Percentiles rank a stretch among this genome's conserved stretches.
phyloP scores from a whole-genome alignment of 2,329 filamentous ascomycete species.

The Podosphaera leucotricha region DNA sequence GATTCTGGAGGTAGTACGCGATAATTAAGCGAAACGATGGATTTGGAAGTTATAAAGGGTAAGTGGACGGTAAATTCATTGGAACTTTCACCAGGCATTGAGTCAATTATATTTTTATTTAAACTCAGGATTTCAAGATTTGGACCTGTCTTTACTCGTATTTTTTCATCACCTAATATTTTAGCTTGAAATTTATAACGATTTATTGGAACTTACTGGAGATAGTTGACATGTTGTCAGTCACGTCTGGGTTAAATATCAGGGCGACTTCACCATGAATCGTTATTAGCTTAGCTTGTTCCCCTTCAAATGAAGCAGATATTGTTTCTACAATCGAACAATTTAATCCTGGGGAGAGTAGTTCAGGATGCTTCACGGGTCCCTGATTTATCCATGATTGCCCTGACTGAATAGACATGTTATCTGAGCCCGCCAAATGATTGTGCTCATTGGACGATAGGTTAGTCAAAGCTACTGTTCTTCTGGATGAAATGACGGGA shows the following conservation, averaged over 20 bases:
- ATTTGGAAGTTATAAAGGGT: slow-evolving; percentile 39
- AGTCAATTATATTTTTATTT: slow-evolving; percentile 73
- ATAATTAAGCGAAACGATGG: slow-evolving; percentile 77
- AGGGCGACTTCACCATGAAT: slow-evolving; percentile 79
- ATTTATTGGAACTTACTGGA: slow-evolving; percentile 20
- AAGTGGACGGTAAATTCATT: slow-evolving; percentile 66
- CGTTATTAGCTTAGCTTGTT: slow-evolving; percentile 43
- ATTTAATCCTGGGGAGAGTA: slow-evolving; percentile 58
- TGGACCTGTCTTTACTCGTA: slow-evolving; percentile 71
- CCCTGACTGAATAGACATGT: slow-evolving; percentile 73
- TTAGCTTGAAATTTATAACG: slow-evolving; percentile 6
- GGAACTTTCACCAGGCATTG: slow-evolving; percentile 35
- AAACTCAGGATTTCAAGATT: slow-evolving; percentile 81
- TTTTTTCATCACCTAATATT: slow-evolving; percentile 31
- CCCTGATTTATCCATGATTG: slow-evolving; percentile 50
- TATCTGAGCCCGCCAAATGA: slow-evolving; percentile 43
- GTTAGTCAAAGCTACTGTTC: slow-evolving; percentile 25
- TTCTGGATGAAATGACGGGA: not conserved
- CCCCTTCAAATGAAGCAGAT: slow-evolving; percentile 61
- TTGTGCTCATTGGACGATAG: slow-evolving; percentile 35
- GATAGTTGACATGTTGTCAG: slow-evolving; percentile 18
- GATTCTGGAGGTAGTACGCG: slow-evolving; percentile 46
- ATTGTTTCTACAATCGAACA: slow-evolving; percentile 80
- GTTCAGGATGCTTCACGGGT: slow-evolving; percentile 58
- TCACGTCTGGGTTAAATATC: slow-evolving; percentile 37